Evolutionary conservation across 2,329 filamentous ascomycete species (phyloP).

Genomic region (Plectosphaerella sp.): DNA sequence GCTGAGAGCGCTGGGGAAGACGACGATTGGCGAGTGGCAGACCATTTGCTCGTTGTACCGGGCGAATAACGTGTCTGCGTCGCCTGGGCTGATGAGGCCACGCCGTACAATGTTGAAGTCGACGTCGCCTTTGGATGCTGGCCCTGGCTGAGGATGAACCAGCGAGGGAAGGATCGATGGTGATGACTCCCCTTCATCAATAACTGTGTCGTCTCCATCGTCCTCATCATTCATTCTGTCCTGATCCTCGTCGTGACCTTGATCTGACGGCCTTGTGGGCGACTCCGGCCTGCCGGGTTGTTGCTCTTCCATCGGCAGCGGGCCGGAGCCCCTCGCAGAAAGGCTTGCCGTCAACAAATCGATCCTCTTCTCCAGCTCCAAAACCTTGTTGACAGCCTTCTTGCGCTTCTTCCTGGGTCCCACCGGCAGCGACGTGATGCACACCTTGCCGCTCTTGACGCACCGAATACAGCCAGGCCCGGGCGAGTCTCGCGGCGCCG

Average conservation of each 20-base stretch:
- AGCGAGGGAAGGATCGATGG: too few relatives aligned
- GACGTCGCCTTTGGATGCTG: neutral
- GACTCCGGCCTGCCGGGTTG: neutral
- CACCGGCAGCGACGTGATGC: conserved; percentile 67
- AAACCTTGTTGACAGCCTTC: conserved; percentile 83
- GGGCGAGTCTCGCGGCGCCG: conserved; percentile 57
- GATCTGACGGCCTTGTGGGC: neutral
- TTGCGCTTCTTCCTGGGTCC: conserved; percentile 70
- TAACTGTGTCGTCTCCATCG: neutral
- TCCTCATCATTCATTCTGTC: neutral
- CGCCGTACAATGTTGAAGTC: conserved; percentile 50
- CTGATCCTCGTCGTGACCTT: conserved; percentile 1
- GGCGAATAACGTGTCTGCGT: conserved; percentile 48
- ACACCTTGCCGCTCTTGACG: conserved; percentile 69
- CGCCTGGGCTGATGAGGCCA: conserved; percentile 50
- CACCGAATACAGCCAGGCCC: conserved; percentile 66
- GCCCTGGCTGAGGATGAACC: too few relatives aligned
- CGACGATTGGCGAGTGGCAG: conserved; percentile 55
- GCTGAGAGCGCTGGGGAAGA: conserved; percentile 50
- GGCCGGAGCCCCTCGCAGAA: conserved; percentile 41
- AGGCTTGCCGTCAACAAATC: conserved; percentile 78
- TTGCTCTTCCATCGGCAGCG: neutral
- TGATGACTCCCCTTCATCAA: neutral
- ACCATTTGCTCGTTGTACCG: conserved; percentile 57
- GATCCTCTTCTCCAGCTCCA: conserved; percentile 88